Base-by-base conservation (phyloP, 2,329 filamentous ascomycete species). In the Aotearoamyces nothofagi region DNA sequence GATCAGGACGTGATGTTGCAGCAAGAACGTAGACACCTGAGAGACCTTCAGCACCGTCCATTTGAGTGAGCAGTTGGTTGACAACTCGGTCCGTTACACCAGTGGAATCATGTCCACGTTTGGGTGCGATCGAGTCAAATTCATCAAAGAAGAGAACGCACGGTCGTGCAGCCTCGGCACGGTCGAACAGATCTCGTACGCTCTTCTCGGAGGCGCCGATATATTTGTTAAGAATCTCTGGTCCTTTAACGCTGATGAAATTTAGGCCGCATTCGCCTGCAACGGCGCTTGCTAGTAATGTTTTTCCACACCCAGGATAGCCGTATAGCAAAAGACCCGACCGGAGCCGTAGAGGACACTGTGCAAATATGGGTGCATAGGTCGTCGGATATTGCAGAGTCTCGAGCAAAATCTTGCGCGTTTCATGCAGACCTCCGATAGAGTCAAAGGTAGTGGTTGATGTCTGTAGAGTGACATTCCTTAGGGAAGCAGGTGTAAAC, bases 71-170 rank as follows among this genome's bases (percentile, higher is more conserved):
- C 33, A 98, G 72, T 60, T 98, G 92, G 51, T 98, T 98, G 42
- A 98, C 90, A 0, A 98, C 92, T 20, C 92, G 74, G 53, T 98
- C 92, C 1, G 90, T 98, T n/a, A 98, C 92, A 39, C 92, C 90
- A 0, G 90, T 98, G 2, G 79, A 90, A 51, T 98, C 92, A 49
- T 98, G 90, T 0, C 90, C 90, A 56, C 90, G 71, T 55, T 96
- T 98, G 3, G 90, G 90, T 0, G 92, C 92, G 38, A 98, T 96
- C 22, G 81, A 86, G 56, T 98, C 90, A 47, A 98, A 98, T 52
- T 98, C 90, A 48, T 98, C 90, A 48, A 98, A 98, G 63, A 98
- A 98, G 6, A 98, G 63, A 4, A 98, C 81, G 43, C 90, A 96
- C 0, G 92, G 92, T 34, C 78, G 74, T 4, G 90, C 90, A 3